phyloP scores from a whole-genome alignment of 2,329 filamentous ascomycete genomes.

The Alternaria longipes region DNA sequence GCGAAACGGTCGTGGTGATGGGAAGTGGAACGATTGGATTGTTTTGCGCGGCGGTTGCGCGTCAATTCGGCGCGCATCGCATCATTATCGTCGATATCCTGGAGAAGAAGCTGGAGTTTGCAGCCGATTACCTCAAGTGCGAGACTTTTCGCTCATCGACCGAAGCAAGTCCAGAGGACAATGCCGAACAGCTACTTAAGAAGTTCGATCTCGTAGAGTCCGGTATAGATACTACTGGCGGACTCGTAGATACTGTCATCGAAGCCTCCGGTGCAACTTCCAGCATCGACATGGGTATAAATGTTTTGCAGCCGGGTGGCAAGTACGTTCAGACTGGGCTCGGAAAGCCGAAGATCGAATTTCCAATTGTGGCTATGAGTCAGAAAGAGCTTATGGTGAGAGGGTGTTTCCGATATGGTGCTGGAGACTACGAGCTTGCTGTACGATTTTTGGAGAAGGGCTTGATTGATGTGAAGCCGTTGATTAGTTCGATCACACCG shows the following conservation, averaged over 20 bases:
- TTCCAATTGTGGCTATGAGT: slow-evolving; percentile 91
- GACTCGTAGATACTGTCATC: slow-evolving; percentile 80
- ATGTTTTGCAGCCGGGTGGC: slow-evolving; percentile 87
- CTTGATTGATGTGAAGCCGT: slow-evolving; percentile 34
- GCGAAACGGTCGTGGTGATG: slow-evolving; percentile 86
- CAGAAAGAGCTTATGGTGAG: slow-evolving; percentile 75
- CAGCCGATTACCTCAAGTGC: slow-evolving; percentile 77
- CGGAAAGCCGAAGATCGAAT: slow-evolving; percentile 88
- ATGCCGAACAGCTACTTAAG: slow-evolving; percentile 62
- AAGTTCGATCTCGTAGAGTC: slow-evolving; percentile 73
- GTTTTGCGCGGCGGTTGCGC: slow-evolving; percentile 79
- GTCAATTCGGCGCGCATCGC: slow-evolving; percentile 73
- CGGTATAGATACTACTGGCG: slow-evolving; percentile 60
- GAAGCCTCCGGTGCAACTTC: slow-evolving; percentile 94
- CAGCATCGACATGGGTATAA: slow-evolving; percentile 84
- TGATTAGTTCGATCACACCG: slow-evolving; percentile 41
- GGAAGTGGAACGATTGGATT: slow-evolving; percentile 93
- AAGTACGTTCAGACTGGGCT: slow-evolving; percentile 96
- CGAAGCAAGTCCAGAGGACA: slow-evolving; percentile 70
- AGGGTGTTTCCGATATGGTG: slow-evolving; percentile 45
- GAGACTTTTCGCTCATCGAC: slow-evolving; percentile 75
- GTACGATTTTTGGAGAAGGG: slow-evolving; percentile 34
- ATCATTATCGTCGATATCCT: slow-evolving; percentile 93
- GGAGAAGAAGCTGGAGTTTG: slow-evolving; percentile 81
- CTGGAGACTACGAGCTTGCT: slow-evolving; percentile 47